Conservation (phyloP, 2,329 filamentous ascomycete species). For the Penicillium sp. region DNA sequence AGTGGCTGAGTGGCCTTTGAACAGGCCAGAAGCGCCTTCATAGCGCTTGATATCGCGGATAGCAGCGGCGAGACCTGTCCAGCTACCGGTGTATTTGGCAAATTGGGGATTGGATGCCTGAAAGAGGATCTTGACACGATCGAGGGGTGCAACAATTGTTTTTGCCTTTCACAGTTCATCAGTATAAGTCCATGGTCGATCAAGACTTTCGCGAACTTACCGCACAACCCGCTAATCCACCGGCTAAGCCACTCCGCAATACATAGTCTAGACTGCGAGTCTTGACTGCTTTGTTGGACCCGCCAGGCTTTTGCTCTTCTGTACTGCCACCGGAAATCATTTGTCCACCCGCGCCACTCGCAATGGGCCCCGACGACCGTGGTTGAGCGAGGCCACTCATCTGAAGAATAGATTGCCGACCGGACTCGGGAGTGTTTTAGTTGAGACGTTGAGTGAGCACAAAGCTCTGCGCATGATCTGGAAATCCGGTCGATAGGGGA, state of each 20-base stretch:
- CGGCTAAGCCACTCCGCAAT: not conserved
- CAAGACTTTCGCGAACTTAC: not conserved
- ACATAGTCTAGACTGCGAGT: not conserved
- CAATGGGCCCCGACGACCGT: constrained; percentile 18
- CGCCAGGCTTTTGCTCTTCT: constrained; percentile 16
- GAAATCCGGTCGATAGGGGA: constrained; percentile 24
- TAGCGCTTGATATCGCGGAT: constrained; percentile 74
- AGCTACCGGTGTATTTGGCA: constrained; percentile 84
- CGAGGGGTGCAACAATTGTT: constrained; percentile 88
- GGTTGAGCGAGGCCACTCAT: constrained; percentile 32
- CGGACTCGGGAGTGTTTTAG: constrained; percentile 12
- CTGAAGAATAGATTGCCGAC: constrained; percentile 19
- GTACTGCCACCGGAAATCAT: constrained; percentile 11
- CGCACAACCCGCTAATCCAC: not conserved
- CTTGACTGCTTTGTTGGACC: constrained; percentile 35
- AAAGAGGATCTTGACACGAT: constrained; percentile 98
- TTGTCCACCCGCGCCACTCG: constrained; percentile 16
- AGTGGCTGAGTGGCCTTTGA: constrained; percentile 90
- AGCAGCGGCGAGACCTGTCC: constrained; percentile 75
- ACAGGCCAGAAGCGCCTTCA: constrained; percentile 72
- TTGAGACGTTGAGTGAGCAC: constrained; percentile 4
- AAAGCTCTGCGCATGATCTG: constrained; percentile 29
- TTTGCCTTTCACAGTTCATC: constrained; percentile 62
- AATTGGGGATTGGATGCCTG: constrained; percentile 93
- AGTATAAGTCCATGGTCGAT: not conserved